phyloP scores from a whole-genome alignment of 495 filamentous ascomycete species.

The Parathielavia hyrcaniae region DNA sequence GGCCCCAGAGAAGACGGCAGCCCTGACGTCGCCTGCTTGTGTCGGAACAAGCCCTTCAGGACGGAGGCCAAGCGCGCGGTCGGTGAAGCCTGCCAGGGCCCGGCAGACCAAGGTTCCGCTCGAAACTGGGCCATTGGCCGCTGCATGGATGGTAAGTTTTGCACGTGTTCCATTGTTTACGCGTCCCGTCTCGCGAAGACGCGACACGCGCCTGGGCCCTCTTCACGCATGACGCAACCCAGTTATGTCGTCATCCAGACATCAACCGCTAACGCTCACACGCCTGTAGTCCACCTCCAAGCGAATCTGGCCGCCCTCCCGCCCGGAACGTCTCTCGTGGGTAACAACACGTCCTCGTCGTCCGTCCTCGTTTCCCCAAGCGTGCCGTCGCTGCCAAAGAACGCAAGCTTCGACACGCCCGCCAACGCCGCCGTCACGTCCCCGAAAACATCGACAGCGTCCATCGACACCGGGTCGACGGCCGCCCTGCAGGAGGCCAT shows the following conservation, averaged over 20 bases:
- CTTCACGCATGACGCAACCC: not conserved
- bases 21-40: not conserved
- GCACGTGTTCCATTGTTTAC: not conserved
- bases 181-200: not conserved
- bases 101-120: not conserved
- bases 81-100: not conserved
- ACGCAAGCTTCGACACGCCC: not conserved
- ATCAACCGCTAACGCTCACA: not conserved
- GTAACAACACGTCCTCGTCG: no score
- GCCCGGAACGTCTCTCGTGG: no score
- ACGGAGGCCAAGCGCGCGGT: not conserved
- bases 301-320: no score
- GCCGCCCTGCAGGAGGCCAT: not conserved
- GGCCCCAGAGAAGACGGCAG: not conserved
- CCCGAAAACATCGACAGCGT: no score
- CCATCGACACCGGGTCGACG: not conserved
- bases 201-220: no score
- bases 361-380: no score
- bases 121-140: not conserved
- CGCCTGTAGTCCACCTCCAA: not conserved
- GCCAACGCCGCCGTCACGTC: not conserved
- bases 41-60: not conserved
- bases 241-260: not conserved
- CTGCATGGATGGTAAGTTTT: not conserved
- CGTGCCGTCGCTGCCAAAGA: not conserved